Base-by-base conservation (phyloP, 306 rosid genomes). In the Crotalaria pallida region DNA sequence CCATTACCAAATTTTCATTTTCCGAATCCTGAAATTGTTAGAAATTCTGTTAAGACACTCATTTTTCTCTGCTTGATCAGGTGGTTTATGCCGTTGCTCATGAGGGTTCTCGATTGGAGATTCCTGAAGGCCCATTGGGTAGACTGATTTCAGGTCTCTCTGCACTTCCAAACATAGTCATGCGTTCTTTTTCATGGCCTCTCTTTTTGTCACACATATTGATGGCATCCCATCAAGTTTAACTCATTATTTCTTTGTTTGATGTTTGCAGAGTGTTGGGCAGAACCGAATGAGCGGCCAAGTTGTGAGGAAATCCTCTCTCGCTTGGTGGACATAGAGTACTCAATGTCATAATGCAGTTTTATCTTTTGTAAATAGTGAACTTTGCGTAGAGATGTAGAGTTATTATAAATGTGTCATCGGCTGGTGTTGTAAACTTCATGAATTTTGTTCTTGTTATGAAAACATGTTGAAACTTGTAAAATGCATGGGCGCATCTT, bases 121-220 rank as follows among this genome's bases (percentile, higher is more conserved):
- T 94, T 86, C 99, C 99, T 0, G 92, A 94, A 77, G 94, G 96
- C 53, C 99, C 99, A 0, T 58, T 94, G 0, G 96, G 96, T 84
- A 81, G 88, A 82, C 89, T 94, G 59, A 88, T 94, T 64, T 80
- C 96, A 83, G 97, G 98, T 88, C 29, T 88, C 29, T 63, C 57
- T 61, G 24, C 65, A 23, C 31, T 34, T 38, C 7, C 38, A 3
- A 18, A 72, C 24, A 41, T 23, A 45, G 23, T 55, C 44, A 15
- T 22, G 19, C 10, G 33, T 53, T 64, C 59, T 63, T 64, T 34
- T 34, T 58, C 67, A 11, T 24, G 43, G 44, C 71, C n/a, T 61
- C 31, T 69, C 8, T 49, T 18, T 18, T 18, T 5, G 43, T 27
- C 53, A n/a, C 47, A 45, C 50, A 40, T 51, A 2, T 71, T 45